phyloP scores from a whole-genome alignment of 2,329 filamentous ascomycete genomes.

The Fusarium sp. region DNA sequence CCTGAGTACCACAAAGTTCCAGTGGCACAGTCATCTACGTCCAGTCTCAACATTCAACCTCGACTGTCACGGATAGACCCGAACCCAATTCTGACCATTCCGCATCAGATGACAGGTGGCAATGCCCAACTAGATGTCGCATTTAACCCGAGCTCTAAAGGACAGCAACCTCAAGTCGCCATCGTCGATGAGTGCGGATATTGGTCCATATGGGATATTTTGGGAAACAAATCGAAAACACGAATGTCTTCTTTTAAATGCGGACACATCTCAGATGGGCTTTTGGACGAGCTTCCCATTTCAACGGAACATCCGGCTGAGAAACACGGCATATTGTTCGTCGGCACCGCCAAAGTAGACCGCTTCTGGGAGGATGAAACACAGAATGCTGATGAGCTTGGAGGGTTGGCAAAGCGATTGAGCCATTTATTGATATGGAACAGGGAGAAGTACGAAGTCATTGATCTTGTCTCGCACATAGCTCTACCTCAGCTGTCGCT shows the following conservation, averaged over 20 bases:
- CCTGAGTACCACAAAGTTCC: conserved; percentile 63
- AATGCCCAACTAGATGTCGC: conserved; percentile 71
- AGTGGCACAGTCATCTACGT: conserved; percentile 42
- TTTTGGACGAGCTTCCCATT: conserved; percentile 53
- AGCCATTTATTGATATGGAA: conserved; percentile 56
- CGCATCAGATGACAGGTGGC: conserved; percentile 65
- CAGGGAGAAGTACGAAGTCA: conserved; percentile 51
- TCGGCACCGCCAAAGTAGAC: conserved; percentile 51
- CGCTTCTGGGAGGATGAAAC: conserved; percentile 38
- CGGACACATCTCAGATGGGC: conserved; percentile 61
- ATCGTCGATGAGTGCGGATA: conserved; percentile 74
- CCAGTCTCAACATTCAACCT: conserved; percentile 32
- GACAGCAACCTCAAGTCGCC: conserved; percentile 71
- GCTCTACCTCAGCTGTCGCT: conserved; percentile 48
- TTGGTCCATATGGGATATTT: conserved; percentile 77
- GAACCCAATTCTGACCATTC: conserved; percentile 68
- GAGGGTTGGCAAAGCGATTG: conserved; percentile 27
- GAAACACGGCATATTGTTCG: conserved; percentile 60
- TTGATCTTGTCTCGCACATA: conserved; percentile 54
- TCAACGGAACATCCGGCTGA: conserved; percentile 49
- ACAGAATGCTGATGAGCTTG: conserved; percentile 19
- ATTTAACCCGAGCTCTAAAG: conserved; percentile 68
- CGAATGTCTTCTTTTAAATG: conserved; percentile 54
- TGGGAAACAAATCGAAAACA: conserved; percentile 54
- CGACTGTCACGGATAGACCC: conserved; percentile 66